Evolutionary conservation across 2,329 filamentous ascomycete species (phyloP).

Genomic region (Ascochyta clinopodiicola): DNA sequence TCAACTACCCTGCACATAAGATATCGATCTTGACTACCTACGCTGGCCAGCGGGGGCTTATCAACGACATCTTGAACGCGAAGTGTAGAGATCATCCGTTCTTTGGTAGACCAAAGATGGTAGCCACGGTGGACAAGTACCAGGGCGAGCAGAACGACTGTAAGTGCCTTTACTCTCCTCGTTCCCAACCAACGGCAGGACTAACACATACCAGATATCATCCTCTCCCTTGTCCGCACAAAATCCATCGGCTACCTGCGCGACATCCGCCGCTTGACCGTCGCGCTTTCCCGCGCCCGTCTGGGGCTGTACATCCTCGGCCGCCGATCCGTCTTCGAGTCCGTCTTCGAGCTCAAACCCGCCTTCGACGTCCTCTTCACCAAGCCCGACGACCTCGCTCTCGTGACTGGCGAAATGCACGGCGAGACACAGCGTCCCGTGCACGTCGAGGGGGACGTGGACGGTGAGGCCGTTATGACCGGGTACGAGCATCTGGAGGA

Average conservation of each 20-base stretch:
- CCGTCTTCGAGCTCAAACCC: constrained; percentile 83
- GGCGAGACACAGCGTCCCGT: constrained; percentile 64
- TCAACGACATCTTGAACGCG: constrained; percentile 83
- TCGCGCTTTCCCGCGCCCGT: constrained; percentile 89
- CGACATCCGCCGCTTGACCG: constrained; percentile 90
- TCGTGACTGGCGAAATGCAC: constrained; percentile 88
- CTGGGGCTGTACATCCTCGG: constrained; percentile 93
- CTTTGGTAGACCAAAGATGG: constrained; percentile 87
- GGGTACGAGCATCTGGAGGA: constrained; percentile 92
- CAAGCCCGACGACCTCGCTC: constrained; percentile 79
- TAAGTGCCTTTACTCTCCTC: constrained; percentile 60
- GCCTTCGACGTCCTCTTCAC: constrained; percentile 81
- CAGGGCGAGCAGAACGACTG: constrained; percentile 99
- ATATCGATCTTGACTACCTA: constrained; percentile 95
- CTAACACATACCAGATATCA: constrained; percentile 69
- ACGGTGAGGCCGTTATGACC: constrained; percentile 74
- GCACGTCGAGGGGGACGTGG: constrained; percentile 47
- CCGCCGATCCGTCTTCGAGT: constrained; percentile 84
- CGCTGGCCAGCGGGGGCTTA: constrained; percentile 86
- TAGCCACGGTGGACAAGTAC: constrained; percentile 97
- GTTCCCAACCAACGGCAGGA: neutral
- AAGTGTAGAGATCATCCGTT: constrained; percentile 82
- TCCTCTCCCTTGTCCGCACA: constrained; percentile 90
- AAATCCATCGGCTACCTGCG: constrained; percentile 89
- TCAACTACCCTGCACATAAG: constrained; percentile 83